Evolutionary conservation across 1,284 basidiomycete genomes (phyloP).

Genomic region (Xerocomus minutiporus): DNA sequence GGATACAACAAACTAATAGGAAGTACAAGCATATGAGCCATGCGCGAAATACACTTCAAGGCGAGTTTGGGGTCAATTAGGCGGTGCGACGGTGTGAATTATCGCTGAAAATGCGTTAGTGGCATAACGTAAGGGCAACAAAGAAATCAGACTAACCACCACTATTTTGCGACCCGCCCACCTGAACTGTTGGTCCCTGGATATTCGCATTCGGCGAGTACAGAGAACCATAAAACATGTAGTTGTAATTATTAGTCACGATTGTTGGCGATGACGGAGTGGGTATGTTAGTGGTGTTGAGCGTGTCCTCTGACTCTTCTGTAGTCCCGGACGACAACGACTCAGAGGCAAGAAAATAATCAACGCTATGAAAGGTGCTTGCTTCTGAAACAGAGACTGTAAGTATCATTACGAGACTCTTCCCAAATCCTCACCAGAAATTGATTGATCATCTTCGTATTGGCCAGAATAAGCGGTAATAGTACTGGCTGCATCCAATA

Average conservation of each 20-base stretch:
- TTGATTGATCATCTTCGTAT: neutral
- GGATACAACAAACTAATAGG: no score
- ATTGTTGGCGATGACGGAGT: neutral
- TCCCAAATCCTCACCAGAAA: neutral
- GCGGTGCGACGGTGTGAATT: neutral
- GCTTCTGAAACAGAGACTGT: neutral
- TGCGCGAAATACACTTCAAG: no score
- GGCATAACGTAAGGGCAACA: neutral
- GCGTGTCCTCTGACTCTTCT: neutral
- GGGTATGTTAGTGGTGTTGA: neutral
- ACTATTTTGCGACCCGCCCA: conserved; percentile 4
- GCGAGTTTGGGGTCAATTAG: no score
- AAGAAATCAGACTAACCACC: conserved; percentile 4
- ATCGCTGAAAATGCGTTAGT: conserved; percentile 5
- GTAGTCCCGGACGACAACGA: neutral
- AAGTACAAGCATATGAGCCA: no score
- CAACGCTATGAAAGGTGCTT: neutral
- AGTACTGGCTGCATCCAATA: neutral
- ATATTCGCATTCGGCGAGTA: conserved; percentile 4
- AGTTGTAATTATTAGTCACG: neutral
- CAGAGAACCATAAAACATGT: conserved; percentile 2
- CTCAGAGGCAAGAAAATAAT: neutral
- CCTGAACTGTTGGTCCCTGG: conserved; percentile 1
- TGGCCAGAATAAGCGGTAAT: neutral
- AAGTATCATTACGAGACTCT: neutral